Evolutionary conservation across 352 stramenopile genomes (phyloP).

Genomic region (Blastocystis sp.): DNA sequence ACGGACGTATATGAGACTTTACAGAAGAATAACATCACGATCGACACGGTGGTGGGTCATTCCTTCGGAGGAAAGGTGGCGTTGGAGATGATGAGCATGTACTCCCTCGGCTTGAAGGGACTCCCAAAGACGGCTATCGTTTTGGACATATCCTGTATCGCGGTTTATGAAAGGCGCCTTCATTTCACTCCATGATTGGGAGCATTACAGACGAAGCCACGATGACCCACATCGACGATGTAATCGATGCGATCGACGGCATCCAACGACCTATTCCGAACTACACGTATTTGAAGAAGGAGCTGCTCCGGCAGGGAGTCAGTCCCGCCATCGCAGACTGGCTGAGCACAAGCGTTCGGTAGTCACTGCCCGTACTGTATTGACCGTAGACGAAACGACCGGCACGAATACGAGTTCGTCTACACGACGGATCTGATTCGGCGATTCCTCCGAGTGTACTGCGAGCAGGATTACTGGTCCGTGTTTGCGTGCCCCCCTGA

Average conservation of each 20-base stretch:
- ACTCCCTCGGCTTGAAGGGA: neutral
- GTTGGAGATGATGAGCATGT: conserved; percentile 27
- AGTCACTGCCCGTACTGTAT: neutral
- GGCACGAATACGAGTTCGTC: conserved; percentile 49
- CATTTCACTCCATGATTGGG: conserved; percentile 60
- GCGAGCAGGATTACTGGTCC: conserved; percentile 49
- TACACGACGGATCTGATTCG: conserved; percentile 50
- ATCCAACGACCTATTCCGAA: conserved; percentile 53
- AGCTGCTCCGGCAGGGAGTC: conserved; percentile 21
- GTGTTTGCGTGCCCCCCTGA: conserved; percentile 26
- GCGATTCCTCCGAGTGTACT: conserved; percentile 22
- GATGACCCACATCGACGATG: conserved; percentile 28
- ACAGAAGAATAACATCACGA: conserved; percentile 6
- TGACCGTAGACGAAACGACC: neutral
- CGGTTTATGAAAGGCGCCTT: neutral
- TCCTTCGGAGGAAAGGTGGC: conserved; percentile 66
- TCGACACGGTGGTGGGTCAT: conserved; percentile 59
- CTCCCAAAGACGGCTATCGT: conserved; percentile 45
- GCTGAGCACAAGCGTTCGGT: conserved; percentile 56
- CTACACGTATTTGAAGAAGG: conserved; percentile 50
- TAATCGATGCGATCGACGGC: conserved; percentile 32
- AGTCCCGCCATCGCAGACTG: conserved; percentile 16
- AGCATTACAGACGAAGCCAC: conserved; percentile 49
- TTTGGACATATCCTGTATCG: conserved; percentile 40
- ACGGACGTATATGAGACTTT: conserved; percentile 38